Base-by-base conservation (phyloP, 129 eudicot genomes). In the Apium graveolens region DNA sequence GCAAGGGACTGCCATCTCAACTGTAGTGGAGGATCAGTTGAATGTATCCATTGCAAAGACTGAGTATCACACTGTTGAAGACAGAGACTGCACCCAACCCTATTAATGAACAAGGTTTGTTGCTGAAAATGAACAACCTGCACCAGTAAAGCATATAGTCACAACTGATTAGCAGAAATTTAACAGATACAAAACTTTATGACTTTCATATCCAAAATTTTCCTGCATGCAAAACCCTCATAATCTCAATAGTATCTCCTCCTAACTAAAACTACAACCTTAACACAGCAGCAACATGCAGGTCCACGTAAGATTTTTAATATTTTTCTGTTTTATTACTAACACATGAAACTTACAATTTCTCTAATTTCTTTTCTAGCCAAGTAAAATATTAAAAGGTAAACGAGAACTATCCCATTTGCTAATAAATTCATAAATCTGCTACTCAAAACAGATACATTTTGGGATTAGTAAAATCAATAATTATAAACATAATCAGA, bases 71-170 rank as follows among this genome's bases (percentile, higher is more conserved):
- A 87, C 82, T 96, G 99, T 80, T 81, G 92, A 84, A 96, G 81
- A 82, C 90, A 92, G 71, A 96, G 53, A 81, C 87, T 83, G 74
- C 88, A 84, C 27, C 97, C 99, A 48, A 83, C 84, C 84, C 97
- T 85, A 73, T 92, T 96, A 57, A 88, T 73, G 45, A 84, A 96
- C 90, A 92, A 81, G 69, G 97, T 86, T 77, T 87, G 97, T 38
- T 97, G 99, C 79, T 96, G 99, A 85, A 92, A 90, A 86, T 84
- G 95, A 76, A 96, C 85, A 81, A 90, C 99, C 99, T 96, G 89
- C 84, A 91, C 35, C 53, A 55, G 74, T 55, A 49, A 73, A 81
- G 60, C 78, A 80, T 26, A 32, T 20, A 83, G 66, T 46, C 51
- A 76, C 68, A 49, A 80, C 31, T 26, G 31, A 42, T 42, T 42